phyloP scores from a whole-genome alignment of 75 land plant genomes.

The Picea glauca region DNA sequence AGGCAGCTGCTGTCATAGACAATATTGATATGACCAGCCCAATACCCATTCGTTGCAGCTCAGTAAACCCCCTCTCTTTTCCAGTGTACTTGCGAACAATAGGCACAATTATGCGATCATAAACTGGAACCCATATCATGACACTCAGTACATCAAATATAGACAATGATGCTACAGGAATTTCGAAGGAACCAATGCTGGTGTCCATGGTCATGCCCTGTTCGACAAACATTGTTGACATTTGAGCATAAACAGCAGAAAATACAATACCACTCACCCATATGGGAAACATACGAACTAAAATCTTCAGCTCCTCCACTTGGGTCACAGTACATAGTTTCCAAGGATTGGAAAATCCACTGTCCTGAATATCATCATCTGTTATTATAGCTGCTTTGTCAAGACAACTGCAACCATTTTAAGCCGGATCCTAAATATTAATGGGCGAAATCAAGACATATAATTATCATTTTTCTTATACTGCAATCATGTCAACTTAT shows the following conservation, averaged over 20 bases:
- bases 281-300: conserved; percentile 62
- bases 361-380: conserved; percentile 37
- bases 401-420: conserved; percentile 29
- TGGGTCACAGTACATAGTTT: conserved; percentile 70
- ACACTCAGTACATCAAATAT: conserved; percentile 72
- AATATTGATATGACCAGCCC: no score
- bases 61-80: conserved; percentile 66
- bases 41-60: conserved; percentile 71
- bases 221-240: conserved; percentile 70
- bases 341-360: conserved; percentile 50
- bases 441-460: not conserved
- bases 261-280: conserved; percentile 68
- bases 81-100: conserved; percentile 56
- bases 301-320: conserved; percentile 72
- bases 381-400: conserved; percentile 52
- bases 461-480: not conserved
- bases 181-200: conserved; percentile 44
- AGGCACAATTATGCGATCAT: conserved; percentile 71
- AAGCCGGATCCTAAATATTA: not conserved
- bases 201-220: conserved; percentile 76
- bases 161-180: conserved; percentile 71
- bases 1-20: no score
- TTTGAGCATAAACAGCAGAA: conserved; percentile 66
- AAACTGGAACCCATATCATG: conserved; percentile 76
- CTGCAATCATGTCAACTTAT: not conserved